Base-by-base conservation (phyloP, 768 basidiomycete species). In the Serendipita sp. region DNA sequence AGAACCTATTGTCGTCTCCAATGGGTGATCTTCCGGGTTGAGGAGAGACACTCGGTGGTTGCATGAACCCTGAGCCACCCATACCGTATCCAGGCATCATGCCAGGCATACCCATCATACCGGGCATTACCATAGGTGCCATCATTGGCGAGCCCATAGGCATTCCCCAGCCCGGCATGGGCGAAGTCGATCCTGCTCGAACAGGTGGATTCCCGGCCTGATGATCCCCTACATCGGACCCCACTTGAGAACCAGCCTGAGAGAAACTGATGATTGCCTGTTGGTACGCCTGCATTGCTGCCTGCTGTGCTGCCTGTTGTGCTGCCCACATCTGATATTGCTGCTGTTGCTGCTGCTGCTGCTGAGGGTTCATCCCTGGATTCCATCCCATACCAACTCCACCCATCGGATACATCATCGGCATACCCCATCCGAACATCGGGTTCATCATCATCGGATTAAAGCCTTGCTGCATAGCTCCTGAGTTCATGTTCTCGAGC, bases 301-400 rank as follows among this genome's bases (percentile, higher is more conserved):
- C 90, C 69, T 89, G 86, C 41, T 86, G 78, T 0, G 80, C 23
- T 23, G 23, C 84, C 70, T 89, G 87, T 18, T 72, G 70, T 15
- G 91, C 89, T 3, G 88, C 89, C 70, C 88, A 86, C 83, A 91
- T 83, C 69, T 89, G 88, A 66, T 89, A 88, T 32, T 85, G 86
- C 38, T 41, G 38, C 38, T 23, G 23, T 38, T 68, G 70, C 84
- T 83, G 38, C 72, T 76, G 66, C 71, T 78, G 46, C 72, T 72
- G 41, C 30, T 66, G 65, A 0, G 77, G 72, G 75, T 79, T 78
- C 72, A 73, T 72, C 8, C 63, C 64, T 45, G 51, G 56, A 5
- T 66, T 65, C 68, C 70, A 18, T 72, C 78, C 46, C 74, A 76
- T 78, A 76, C 78, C 60, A 67, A 76, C n/a, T 23, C 56, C 56